Evolutionary conservation across 2,329 filamentous ascomycete species (phyloP).

Genomic region (Alternaria incomplexa): DNA sequence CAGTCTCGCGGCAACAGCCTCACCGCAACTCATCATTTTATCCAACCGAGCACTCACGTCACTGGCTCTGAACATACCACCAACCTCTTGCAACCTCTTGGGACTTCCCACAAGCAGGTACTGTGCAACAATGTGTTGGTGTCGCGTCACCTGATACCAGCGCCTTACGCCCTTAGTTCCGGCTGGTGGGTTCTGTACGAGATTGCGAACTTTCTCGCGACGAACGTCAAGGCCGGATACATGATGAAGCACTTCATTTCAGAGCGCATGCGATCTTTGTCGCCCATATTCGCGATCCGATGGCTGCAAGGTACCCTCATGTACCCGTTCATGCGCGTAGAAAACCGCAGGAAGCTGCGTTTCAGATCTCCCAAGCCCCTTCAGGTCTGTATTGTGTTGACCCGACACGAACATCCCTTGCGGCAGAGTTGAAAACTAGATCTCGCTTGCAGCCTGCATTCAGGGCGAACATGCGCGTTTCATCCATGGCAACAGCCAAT

Average conservation of each 20-base stretch:
- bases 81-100: background rate
- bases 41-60: background rate
- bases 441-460: background rate
- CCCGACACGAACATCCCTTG: background rate
- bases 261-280: background rate
- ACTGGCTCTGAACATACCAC: background rate
- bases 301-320: background rate
- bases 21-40: constrained; percentile 4
- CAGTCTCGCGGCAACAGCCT: background rate
- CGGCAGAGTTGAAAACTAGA: background rate
- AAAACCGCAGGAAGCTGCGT: background rate
- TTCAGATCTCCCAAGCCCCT: background rate
- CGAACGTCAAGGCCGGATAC: background rate
- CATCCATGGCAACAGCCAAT: background rate
- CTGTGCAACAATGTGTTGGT: background rate
- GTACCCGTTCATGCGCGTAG: constrained; percentile 1
- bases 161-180: background rate
- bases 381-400: background rate
- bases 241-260: background rate
- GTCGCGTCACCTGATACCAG: background rate
- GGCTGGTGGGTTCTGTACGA: background rate
- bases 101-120: background rate
- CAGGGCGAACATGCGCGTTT: background rate
- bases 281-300: background rate
- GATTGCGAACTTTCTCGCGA: background rate